Conservation (phyloP, 371 early-diverging fungal genomes). For the Mortierella sp. region DNA sequence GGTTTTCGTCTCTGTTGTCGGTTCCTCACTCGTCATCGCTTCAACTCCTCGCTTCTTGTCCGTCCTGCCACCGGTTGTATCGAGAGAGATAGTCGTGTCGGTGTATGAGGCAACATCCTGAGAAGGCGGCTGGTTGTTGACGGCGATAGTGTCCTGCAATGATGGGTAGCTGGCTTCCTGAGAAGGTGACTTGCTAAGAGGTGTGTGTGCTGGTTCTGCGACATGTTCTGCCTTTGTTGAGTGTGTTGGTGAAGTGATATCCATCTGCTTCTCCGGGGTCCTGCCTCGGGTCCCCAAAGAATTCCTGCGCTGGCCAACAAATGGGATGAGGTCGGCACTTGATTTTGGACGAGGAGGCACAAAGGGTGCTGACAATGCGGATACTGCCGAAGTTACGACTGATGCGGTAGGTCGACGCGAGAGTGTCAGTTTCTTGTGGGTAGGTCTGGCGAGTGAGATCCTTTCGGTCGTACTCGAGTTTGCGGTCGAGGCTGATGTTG, state of each 20-base stretch:
- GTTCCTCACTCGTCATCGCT: background rate
- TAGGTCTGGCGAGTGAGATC: background rate
- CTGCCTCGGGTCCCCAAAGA: background rate
- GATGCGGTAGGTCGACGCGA: background rate
- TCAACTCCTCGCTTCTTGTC: constrained; percentile 3
- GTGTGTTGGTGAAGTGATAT: background rate
- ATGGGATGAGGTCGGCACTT: background rate
- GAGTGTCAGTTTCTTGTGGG: background rate
- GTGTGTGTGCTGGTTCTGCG: background rate
- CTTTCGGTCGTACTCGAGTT: no score
- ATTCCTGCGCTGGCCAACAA: background rate
- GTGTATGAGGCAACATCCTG: background rate
- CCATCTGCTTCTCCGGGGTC: background rate
- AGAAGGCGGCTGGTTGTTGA: background rate
- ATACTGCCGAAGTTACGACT: background rate
- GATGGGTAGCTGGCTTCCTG: background rate
- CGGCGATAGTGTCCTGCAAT: background rate
- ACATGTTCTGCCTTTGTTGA: background rate
- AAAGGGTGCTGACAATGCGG: background rate
- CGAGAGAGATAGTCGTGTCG: background rate
- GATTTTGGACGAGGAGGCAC: background rate
- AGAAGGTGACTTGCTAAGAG: background rate
- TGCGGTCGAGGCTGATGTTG: background rate
- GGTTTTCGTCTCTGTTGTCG: background rate
- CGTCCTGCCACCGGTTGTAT: background rate